Evolutionary conservation across 2,329 filamentous ascomycete species (phyloP), one percentile per base, ranked within the genome.

Genomic region (Orbilia blumenaviensis): DNA sequence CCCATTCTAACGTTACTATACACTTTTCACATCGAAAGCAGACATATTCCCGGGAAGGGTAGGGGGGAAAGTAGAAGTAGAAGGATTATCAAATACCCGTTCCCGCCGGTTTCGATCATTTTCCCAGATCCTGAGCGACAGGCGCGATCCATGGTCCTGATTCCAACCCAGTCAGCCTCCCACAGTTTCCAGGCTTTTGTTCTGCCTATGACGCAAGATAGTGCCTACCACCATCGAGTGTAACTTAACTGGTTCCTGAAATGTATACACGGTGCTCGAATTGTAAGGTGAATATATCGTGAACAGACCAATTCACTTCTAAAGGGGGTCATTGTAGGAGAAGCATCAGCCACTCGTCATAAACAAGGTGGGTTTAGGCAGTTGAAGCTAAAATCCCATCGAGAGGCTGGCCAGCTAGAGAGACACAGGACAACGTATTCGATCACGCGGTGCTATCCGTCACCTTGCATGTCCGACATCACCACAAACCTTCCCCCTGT

Each of bases 181-280:
- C 54, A 67, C 36, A 63, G 44, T 34, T 60, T 44, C 46, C 61
- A 12, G 23, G 48, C 18, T 38, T 38, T n/a, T n/a, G n/a, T n/a
- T 56, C 21, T 38, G 42, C 18, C 72, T 48, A 76, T 76, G 72
- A 76, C 72, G 71, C 71, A 76, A 74, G 61, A 41, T 52, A 66
- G n/a, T n/a, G n/a, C 61, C 32, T 34, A 34, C 32, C 14, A 34
- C 32, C 32, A 34, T 66, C 60, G 66, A 62, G 50, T 66, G 69
- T 62, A n/a, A n/a, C n/a, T n/a, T n/a, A n/a, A n/a, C n/a, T n/a
- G n/a, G n/a, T n/a, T n/a, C n/a, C n/a, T n/a, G n/a, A n/a, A n/a
- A n/a, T n/a, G n/a, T 66, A 50, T 52, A 42, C 23, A 23, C 10
- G 32, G 8, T 32, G 14, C n/a, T 29, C 2, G 44, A 68, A 69